These are phyloP conservation scores for Alternaria consortialis DNA, from an alignment of 2,329 filamentous ascomycete genomes.

Conservation along the genomic window DNA sequence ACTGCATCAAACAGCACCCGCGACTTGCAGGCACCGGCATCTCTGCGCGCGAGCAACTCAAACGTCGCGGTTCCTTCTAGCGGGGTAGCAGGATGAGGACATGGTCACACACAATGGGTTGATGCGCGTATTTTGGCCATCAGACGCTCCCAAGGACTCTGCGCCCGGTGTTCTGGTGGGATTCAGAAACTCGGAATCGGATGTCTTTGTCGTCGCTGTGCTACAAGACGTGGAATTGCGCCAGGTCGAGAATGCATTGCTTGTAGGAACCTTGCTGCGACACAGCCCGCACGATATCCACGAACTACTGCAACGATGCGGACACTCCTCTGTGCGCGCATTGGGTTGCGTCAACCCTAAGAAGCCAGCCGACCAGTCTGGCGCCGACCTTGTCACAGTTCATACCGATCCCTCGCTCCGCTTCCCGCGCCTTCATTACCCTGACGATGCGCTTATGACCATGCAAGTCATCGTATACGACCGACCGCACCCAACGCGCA, in stretches of 20 bases:
- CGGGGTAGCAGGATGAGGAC: slow-evolving; percentile 62
- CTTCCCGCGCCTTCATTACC: slow-evolving; percentile 78
- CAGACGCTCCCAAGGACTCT: slow-evolving; percentile 77
- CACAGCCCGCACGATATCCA: slow-evolving; percentile 81
- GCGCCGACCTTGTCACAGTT: slow-evolving; percentile 74
- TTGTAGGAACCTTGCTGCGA: slow-evolving; percentile 82
- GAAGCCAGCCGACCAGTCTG: slow-evolving; percentile 60
- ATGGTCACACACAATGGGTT: slow-evolving; percentile 79
- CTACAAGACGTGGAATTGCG: slow-evolving; percentile 81
- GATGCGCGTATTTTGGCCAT: slow-evolving; percentile 99
- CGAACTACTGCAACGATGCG: slow-evolving; percentile 85
- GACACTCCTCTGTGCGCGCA: slow-evolving; percentile 82
- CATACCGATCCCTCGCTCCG: slow-evolving; percentile 60
- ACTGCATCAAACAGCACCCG: slow-evolving; percentile 71
- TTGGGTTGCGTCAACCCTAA: slow-evolving; percentile 80
- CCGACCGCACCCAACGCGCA: slow-evolving; percentile 80
- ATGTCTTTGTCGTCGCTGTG: slow-evolving; percentile 89
- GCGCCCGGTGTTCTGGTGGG: slow-evolving; percentile 88
- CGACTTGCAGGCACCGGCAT: slow-evolving; percentile 80
- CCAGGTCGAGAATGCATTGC: slow-evolving; percentile 85
- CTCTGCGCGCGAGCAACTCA: slow-evolving; percentile 93
- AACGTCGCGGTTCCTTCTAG: slow-evolving; percentile 93
- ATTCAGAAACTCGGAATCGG: slow-evolving; percentile 91
- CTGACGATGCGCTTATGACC: slow-evolving; percentile 69
- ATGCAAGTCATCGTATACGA: slow-evolving; percentile 92